Evolutionary conservation across 176 grass and related monocot species (phyloP).

Genomic region (Rhipidocladum racemiflorum): DNA sequence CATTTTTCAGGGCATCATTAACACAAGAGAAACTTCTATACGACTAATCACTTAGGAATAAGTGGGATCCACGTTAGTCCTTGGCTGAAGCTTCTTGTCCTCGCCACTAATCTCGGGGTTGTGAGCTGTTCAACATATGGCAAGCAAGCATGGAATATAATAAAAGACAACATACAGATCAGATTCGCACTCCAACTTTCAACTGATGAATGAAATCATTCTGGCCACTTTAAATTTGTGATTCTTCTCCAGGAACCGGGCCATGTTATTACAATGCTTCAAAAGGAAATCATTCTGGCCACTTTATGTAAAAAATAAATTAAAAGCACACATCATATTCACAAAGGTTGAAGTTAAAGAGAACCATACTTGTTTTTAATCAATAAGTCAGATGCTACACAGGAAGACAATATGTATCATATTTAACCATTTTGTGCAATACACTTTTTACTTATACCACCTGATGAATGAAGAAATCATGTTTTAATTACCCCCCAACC

Average conservation of each 20-base stretch:
- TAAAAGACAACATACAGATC: conserved; percentile 26
- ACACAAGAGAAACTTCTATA: background rate
- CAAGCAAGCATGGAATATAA: conserved; percentile 20
- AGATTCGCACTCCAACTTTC: background rate
- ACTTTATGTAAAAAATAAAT: conserved; percentile 7
- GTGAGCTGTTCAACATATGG: background rate
- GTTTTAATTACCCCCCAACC: conserved; percentile 21
- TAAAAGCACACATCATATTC: background rate
- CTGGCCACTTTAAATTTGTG: too few relatives aligned
- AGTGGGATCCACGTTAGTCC: conserved; percentile 30
- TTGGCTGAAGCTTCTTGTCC: conserved; percentile 28
- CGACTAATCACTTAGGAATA: background rate
- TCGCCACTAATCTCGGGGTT: background rate
- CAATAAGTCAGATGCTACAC: background rate
- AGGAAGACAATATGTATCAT: conserved; percentile 21
- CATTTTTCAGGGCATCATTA: background rate
- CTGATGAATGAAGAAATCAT: conserved; percentile 32
- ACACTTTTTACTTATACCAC: conserved; percentile 39
- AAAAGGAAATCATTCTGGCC: background rate
- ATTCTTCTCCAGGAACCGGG: conserved; percentile 12
- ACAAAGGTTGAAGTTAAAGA: background rate
- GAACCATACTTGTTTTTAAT: background rate
- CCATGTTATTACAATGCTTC: background rate
- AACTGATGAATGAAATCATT: too few relatives aligned
- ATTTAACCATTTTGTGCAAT: conserved; percentile 30